phyloP scores from a whole-genome alignment of 2,329 filamentous ascomycete genomes.

The Penicillium hesseltinei region DNA sequence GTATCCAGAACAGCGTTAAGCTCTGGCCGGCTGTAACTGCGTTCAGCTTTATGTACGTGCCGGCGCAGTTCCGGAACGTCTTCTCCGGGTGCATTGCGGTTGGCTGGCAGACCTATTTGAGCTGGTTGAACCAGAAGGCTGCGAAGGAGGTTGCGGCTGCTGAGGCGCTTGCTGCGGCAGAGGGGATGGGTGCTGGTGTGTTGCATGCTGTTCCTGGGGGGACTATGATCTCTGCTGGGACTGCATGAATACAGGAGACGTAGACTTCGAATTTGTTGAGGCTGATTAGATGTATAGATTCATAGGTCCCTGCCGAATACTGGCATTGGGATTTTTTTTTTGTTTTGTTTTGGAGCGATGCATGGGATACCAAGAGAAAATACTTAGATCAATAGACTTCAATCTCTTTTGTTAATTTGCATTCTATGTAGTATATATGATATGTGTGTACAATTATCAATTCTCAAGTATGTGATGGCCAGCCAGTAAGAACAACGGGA shows the following conservation, averaged over 20 bases:
- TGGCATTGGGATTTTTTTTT: not conserved
- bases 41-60: constrained; percentile 81
- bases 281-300: constrained; percentile 10
- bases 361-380: constrained; percentile 20
- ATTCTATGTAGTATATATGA: not conserved
- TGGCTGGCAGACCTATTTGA: constrained; percentile 90
- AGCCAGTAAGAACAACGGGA: constrained; percentile 13
- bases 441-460: not conserved
- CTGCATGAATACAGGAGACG: constrained; percentile 9
- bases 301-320: constrained; percentile 3
- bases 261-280: not conserved
- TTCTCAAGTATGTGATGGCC: not conserved
- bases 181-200: constrained; percentile 1
- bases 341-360: constrained; percentile 10
- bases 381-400: constrained; percentile 16
- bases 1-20: constrained; percentile 76
- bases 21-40: constrained; percentile 86
- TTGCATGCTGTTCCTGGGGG: constrained; percentile 15
- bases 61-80: constrained; percentile 73
- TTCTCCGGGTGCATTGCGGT: constrained; percentile 78
- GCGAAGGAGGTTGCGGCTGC: constrained; percentile 55
- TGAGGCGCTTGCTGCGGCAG: constrained; percentile 23
- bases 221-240: constrained; percentile 18
- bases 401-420: not conserved
- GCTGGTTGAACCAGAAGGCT: constrained; percentile 71